Evolutionary conservation across 768 basidiomycete species (phyloP), one percentile per base, ranked within the genome.

Genomic region (Amanita phalloides): DNA sequence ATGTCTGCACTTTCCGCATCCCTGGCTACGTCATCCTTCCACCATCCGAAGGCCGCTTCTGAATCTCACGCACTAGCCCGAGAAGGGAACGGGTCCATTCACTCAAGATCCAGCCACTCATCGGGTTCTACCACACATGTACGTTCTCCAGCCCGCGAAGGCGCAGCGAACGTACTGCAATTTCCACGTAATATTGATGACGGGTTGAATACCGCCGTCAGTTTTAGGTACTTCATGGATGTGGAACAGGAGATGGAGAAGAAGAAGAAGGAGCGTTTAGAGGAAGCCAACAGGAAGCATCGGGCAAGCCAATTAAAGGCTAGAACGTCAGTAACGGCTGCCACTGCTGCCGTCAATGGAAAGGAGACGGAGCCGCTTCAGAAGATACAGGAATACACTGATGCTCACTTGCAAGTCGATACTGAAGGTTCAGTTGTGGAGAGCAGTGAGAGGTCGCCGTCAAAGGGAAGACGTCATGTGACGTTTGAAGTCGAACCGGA

Each of bases 1-100:
- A 55, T 73, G 30, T 89, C 86, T 48, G 78, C 81, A 4, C 75
- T 89, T 39, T 87, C 86, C 17, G 78, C 77, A n/a, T 86, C 86
- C 32, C 69, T 88, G 41, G 79, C 73, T 5, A 76, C 75, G 20
- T 73, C 82, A 17, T 66, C 68, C 13, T 79, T 86, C 57, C 74
- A 83, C 53, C 70, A 78, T 57, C 75, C 78, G 4, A 72, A 64
- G 51, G 68, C 69, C 21, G 58, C 52, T 48, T 56, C 55, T 42
- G 61, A 60, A 20, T 57, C 48, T 17, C 55, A 55, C 25, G 42
- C 60, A 33, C 44, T 59, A 28, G 56, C 60, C 25, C 28, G 53
- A 14, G 38, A 58, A 44, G 49, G 56, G 28, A 56, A 53, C 49
- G 56, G 55, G n/a, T 65, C 64, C 35, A 54, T 57, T 30, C 58